Conservation (phyloP, 2,329 filamentous ascomycete species). For the Metarhizium guizhouense region DNA sequence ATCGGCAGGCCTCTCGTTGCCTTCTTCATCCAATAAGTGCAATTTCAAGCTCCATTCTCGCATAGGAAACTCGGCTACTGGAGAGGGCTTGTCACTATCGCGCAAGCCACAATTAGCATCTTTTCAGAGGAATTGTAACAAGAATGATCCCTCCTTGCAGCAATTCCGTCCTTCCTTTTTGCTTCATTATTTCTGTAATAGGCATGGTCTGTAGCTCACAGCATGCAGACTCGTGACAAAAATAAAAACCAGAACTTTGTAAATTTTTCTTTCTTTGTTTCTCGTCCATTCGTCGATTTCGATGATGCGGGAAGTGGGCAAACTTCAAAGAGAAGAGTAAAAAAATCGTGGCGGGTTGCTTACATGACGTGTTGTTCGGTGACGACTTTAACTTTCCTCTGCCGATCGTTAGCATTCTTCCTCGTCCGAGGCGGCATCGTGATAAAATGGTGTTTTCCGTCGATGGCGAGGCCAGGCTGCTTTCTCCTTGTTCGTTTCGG, state of each 20-base stretch:
- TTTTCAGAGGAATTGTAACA: not conserved
- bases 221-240: not conserved
- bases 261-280: not conserved
- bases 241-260: no score
- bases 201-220: not conserved
- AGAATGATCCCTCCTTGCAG: not conserved
- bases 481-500: not conserved
- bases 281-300: not conserved
- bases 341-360: constrained; percentile 22
- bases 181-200: not conserved
- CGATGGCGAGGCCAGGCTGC: constrained; percentile 1
- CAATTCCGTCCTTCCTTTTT: not conserved
- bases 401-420: constrained; percentile 31
- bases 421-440: constrained; percentile 7
- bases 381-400: constrained; percentile 86
- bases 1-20: constrained; percentile 71
- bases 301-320: not conserved
- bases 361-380: constrained; percentile 88
- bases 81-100: constrained; percentile 66
- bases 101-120: constrained; percentile 5
- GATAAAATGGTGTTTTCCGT: constrained; percentile 1
- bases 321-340: not conserved
- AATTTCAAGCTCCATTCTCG: constrained; percentile 86
- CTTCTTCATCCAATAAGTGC: constrained; percentile 74
- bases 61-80: constrained; percentile 83